Percentiles rank a stretch among this genome's conserved stretches.
Evolutionary conservation across 2,329 filamentous ascomycete species (phyloP).

Genomic region (Tolypocladium album): DNA sequence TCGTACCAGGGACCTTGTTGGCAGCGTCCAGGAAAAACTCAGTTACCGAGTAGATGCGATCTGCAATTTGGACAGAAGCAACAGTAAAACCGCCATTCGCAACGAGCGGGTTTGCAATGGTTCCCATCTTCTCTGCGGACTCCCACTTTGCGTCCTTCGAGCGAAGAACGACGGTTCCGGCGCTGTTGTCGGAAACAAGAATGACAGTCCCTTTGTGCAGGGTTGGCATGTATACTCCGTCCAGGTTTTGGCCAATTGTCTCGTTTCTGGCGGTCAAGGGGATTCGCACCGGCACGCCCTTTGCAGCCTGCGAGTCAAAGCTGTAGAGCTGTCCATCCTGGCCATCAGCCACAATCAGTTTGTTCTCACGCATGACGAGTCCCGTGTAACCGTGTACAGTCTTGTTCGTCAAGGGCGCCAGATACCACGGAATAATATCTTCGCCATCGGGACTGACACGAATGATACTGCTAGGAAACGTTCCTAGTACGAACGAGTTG

Average conservation of each 20-base stretch:
- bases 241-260: slow-evolving; percentile 2
- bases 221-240: slow-evolving; percentile 22
- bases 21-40: neutral
- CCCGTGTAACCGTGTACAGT: slow-evolving; percentile 6
- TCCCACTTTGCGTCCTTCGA: slow-evolving; percentile 22
- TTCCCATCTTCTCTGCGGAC: slow-evolving; percentile 22
- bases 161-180: slow-evolving; percentile 23
- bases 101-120: slow-evolving; percentile 12
- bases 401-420: neutral
- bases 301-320: slow-evolving; percentile 16
- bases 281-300: neutral
- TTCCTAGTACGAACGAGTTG: slow-evolving; percentile 26
- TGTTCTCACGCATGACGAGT: slow-evolving; percentile 4
- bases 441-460: slow-evolving; percentile 19
- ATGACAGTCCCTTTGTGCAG: slow-evolving; percentile 21
- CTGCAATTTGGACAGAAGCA: slow-evolving; percentile 6
- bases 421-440: slow-evolving; percentile 13
- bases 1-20: neutral
- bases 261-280: neutral
- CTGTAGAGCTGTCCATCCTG: slow-evolving; percentile 20
- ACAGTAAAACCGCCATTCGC: slow-evolving; percentile 5
- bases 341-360: slow-evolving; percentile 20
- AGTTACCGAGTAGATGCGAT: neutral
- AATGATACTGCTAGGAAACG: slow-evolving; percentile 24
- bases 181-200: slow-evolving; percentile 17